A percentile compares a stretch with the other conserved stretches of the same genome.
These are phyloP conservation scores for Avena sativa DNA, from an alignment of 176 grass and related monocot genomes.

Conservation along the genomic window DNA sequence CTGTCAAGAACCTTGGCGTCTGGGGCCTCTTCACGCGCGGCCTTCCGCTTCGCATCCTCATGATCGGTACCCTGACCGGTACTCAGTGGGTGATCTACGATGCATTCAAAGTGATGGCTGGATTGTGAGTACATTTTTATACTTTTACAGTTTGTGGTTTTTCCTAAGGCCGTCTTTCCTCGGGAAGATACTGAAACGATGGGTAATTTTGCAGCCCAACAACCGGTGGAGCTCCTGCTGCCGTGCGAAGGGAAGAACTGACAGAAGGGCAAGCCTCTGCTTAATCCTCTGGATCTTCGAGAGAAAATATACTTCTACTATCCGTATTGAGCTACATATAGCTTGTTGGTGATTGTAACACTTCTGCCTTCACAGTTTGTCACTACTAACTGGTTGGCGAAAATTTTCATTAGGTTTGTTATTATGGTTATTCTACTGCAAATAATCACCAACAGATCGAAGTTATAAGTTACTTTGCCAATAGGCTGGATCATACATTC, in stretches of 20 bases:
- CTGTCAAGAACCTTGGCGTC: slow-evolving; percentile 83
- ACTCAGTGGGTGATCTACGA: slow-evolving; percentile 91
- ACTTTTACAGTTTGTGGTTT: not conserved
- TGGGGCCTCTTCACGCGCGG: slow-evolving; percentile 78
- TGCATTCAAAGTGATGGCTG: slow-evolving; percentile 87
- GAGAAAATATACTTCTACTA: not conserved
- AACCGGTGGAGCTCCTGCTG: slow-evolving; percentile 64
- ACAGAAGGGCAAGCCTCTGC: slow-evolving; percentile 42
- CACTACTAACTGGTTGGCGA: not conserved
- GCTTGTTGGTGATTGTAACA: slow-evolving; percentile 10
- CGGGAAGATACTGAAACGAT: slow-evolving; percentile 1
- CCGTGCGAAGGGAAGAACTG: slow-evolving; percentile 27
- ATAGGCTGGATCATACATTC: not conserved
- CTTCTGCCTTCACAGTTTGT: not conserved
- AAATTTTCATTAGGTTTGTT: slow-evolving; percentile 8
- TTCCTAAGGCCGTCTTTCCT: not conserved
- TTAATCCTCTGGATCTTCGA: slow-evolving; percentile 29
- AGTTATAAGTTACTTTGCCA: not conserved
- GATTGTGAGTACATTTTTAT: slow-evolving; percentile 62
- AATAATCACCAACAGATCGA: not conserved
- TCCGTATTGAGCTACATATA: not conserved
- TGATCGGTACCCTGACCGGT: slow-evolving; percentile 86
- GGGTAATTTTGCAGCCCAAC: slow-evolving; percentile 65
- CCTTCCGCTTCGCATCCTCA: slow-evolving; percentile 84
- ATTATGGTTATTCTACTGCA: not conserved